Evolutionary conservation across 78 protist genomes (phyloP).

Genomic region (Chrysochromulina tobinii): DNA sequence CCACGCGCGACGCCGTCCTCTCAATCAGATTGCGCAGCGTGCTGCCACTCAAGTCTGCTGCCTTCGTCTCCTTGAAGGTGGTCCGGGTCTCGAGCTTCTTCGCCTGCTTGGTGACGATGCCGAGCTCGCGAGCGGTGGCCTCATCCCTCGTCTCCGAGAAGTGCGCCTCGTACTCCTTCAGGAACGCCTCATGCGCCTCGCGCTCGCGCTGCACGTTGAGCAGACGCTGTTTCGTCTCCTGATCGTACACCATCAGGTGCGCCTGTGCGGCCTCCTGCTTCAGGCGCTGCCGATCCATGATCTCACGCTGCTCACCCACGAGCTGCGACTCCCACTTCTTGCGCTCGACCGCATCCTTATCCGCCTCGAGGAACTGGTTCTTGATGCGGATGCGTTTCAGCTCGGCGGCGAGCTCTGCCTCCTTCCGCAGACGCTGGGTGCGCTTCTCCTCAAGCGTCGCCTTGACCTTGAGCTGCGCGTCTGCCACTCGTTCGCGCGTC

Average conservation of each 20-base stretch:
- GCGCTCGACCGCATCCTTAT: constrained; percentile 16
- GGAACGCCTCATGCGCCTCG: not conserved
- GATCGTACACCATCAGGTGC: no score
- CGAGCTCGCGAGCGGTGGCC: not conserved
- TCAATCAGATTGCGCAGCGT: no score
- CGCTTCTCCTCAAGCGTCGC: not conserved
- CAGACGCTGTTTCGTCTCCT: not conserved
- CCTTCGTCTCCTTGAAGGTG: not conserved
- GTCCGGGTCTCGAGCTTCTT: no score
- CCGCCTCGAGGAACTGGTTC: constrained; percentile 19
- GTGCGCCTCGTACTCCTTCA: not conserved
- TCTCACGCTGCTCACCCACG: not conserved
- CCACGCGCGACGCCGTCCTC: no score
- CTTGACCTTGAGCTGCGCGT: not conserved
- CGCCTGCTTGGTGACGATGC: no score
- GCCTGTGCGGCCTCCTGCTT: not conserved
- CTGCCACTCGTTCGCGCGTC: not conserved
- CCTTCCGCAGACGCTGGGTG: not conserved
- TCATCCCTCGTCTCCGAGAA: not conserved
- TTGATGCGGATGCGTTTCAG: not conserved
- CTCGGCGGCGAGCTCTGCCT: constrained; percentile 13
- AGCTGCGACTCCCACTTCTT: not conserved
- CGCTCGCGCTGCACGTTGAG: not conserved
- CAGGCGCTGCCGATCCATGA: not conserved
- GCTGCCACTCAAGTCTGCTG: not conserved